Evolutionary conservation across 106 monocot species (phyloP).

Genomic region (Posidonia australis): DNA sequence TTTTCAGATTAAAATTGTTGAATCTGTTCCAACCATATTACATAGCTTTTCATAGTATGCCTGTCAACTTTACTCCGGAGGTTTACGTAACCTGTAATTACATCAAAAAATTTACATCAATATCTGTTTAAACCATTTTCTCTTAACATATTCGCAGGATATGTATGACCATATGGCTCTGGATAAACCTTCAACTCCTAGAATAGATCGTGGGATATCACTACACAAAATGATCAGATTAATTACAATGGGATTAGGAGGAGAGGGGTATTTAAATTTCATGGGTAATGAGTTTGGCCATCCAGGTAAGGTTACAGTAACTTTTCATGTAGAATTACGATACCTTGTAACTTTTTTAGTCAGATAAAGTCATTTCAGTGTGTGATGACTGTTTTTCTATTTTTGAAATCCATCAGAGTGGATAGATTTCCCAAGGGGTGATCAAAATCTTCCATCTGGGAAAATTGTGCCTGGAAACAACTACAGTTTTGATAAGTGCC

Average conservation of each 20-base stretch:
- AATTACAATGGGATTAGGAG: conserved; percentile 88
- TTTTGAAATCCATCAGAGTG: conserved; percentile 44
- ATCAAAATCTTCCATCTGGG: conserved; percentile 63
- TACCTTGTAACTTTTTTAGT: not conserved
- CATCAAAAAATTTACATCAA: too few relatives aligned
- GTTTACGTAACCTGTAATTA: not conserved
- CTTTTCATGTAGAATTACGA: not conserved
- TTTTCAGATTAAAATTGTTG: too few relatives aligned
- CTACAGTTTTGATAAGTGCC: conserved; percentile 85
- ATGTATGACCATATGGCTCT: conserved; percentile 97
- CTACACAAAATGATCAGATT: conserved; percentile 98
- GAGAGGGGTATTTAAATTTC: conserved; percentile 99
- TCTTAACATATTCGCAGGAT: conserved; percentile 28
- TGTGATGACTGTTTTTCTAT: conserved; percentile 5
- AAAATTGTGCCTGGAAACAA: conserved; percentile 65
- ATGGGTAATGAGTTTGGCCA: conserved; percentile 99
- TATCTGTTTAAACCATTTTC: not conserved
- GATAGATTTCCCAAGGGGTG: conserved; percentile 95
- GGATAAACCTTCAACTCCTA: conserved; percentile 80
- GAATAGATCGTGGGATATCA: conserved; percentile 93
- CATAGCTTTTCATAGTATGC: not conserved
- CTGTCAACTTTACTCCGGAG: not conserved
- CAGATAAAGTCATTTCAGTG: not conserved
- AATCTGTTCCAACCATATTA: too few relatives aligned
- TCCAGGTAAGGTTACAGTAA: conserved; percentile 44